phyloP scores from a whole-genome alignment of 106 monocot species.

The Acorus gramineus region DNA sequence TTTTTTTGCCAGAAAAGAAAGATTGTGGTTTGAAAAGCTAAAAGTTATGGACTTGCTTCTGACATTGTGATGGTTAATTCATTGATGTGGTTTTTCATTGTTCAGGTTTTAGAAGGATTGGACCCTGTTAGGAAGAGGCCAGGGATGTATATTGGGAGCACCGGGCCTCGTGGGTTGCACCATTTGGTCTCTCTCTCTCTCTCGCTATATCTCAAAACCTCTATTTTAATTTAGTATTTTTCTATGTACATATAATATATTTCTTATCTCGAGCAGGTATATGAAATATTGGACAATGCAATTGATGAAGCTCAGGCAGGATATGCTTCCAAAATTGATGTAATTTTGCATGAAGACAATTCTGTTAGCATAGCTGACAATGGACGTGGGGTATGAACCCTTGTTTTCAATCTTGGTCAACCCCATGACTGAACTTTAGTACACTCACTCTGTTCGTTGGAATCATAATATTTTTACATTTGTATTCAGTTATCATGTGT shows the following conservation, averaged over 20 bases:
- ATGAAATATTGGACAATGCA: constrained; percentile 94
- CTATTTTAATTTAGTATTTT: not conserved
- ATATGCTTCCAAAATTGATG: constrained; percentile 72
- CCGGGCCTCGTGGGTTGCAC: constrained; percentile 90
- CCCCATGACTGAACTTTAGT: too few relatives aligned
- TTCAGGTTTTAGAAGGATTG: constrained; percentile 87
- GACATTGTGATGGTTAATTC: not conserved
- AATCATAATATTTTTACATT: too few relatives aligned
- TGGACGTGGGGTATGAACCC: constrained; percentile 76
- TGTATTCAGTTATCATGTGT: too few relatives aligned
- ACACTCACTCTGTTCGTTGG: too few relatives aligned
- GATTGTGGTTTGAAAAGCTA: not conserved
- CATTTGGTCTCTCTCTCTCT: constrained; percentile 54
- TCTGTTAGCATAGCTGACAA: constrained; percentile 88
- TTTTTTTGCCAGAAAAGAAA: too few relatives aligned
- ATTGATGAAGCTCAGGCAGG: constrained; percentile 99
- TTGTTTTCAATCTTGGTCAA: not conserved
- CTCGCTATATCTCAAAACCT: not conserved
- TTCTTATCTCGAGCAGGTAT: constrained; percentile 41
- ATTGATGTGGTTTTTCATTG: not conserved
- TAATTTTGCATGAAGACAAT: constrained; percentile 69
- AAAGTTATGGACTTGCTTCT: not conserved
- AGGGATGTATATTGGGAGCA: constrained; percentile 99
- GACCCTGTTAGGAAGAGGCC: constrained; percentile 98
- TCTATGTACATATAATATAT: not conserved